Percentiles rank a stretch among this genome's conserved stretches.
Evolutionary conservation across 2,329 filamentous ascomycete genomes (phyloP).

Genomic region (Cercospora sojina): DNA sequence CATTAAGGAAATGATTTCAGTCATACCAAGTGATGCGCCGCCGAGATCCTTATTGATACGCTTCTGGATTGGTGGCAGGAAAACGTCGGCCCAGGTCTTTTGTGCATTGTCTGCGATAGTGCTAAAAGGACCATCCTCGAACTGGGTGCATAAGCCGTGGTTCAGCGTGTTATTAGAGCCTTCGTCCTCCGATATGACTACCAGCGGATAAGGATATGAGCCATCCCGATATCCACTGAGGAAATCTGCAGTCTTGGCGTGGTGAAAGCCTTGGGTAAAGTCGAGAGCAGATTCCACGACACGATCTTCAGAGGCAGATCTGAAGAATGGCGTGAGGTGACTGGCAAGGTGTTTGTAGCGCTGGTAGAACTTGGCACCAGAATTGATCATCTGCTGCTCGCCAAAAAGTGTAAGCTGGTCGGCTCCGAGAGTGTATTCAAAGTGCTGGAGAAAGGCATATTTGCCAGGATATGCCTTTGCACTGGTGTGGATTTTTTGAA

Average conservation of each 20-base stretch:
- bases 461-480: constrained; percentile 57
- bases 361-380: constrained; percentile 71
- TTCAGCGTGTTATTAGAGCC: constrained; percentile 79
- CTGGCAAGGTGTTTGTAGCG: constrained; percentile 66
- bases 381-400: constrained; percentile 68
- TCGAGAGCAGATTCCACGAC: constrained; percentile 73
- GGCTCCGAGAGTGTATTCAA: constrained; percentile 67
- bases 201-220: constrained; percentile 54
- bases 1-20: constrained; percentile 73
- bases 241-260: constrained; percentile 50
- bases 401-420: constrained; percentile 70
- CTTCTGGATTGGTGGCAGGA: constrained; percentile 65
- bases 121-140: constrained; percentile 60
- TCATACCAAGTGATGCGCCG: constrained; percentile 62
- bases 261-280: constrained; percentile 73
- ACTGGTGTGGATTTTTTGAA: constrained; percentile 64
- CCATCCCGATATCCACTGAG: constrained; percentile 41
- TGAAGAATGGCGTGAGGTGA: constrained; percentile 64
- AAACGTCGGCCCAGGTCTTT: constrained; percentile 59
- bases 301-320: constrained; percentile 67
- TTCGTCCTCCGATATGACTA: constrained; percentile 67
- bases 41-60: constrained; percentile 68
- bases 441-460: constrained; percentile 70
- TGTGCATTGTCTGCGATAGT: constrained; percentile 54
- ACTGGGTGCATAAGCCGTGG: constrained; percentile 68